Base-by-base conservation (phyloP, 306 rosid genomes). In the Quercus cerris region DNA sequence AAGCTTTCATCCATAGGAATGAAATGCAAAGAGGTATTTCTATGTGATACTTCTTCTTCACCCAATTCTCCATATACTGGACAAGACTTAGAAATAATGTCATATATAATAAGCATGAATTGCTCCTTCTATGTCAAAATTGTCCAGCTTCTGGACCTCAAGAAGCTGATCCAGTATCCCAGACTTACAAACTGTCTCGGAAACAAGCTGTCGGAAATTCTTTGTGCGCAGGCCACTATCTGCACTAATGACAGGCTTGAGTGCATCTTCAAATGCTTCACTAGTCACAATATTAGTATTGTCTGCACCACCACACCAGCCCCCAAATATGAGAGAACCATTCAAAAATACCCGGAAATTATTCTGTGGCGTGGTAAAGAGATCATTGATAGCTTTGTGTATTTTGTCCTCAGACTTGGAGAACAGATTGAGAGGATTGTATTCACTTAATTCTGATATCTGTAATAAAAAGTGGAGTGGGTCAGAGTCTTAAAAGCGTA, bases 71-170 rank as follows among this genome's bases (percentile, higher is more conserved):
- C 74, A 73, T 98, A 96, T 75, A 90, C 87, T 84, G 59, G 58
- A 86, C 99, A 96, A 56, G 86, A 90, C 84, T 93, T 90, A 28
- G 77, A 71, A 67, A 89, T 88, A 70, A 91, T 75, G 77, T 93
- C 86, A 88, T 23, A 23, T 23, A 23, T 93, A 96, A 84, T 90
- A 91, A 38, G 97, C 99, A 82, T 88, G 99, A 69, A 96, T 89
- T 35, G 88, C 99, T 74, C 99, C 99, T 76, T 96, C 98, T 63
- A 96, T 89, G 88, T 96, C 98, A 87, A 89, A 80, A 82, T 73
- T 80, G 77, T 96, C 99, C 75, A 91, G 93, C 79, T 90, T 91
- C 86, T 96, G 98, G 83, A 90, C 89, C 81, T 89, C 85, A 75
- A 93, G 87, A 78, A 96, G 99, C 78, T 57, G 82, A 84, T 89